A percentile compares a stretch with the other conserved stretches of the same genome.
Conservation (phyloP, 495 filamentous ascomycete genomes). For the Penicillium bovifimosum region DNA sequence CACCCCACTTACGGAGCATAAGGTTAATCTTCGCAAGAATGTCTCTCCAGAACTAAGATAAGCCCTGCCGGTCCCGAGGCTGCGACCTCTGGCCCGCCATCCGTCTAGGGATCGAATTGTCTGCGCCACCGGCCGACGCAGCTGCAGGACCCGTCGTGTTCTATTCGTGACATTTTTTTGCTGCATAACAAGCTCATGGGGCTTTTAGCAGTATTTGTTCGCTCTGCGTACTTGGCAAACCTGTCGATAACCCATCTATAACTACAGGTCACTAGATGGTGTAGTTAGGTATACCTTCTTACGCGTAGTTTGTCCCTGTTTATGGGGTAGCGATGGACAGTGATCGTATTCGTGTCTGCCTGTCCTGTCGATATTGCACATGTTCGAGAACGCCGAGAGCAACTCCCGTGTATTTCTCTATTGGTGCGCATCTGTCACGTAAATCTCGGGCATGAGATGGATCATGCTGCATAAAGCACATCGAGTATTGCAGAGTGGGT, state of each 20-base stretch:
- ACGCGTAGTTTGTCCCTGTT: not conserved
- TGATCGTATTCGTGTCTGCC: no score
- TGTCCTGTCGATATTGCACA: not conserved
- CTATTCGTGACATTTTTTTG: constrained; percentile 16
- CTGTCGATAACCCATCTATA: no score
- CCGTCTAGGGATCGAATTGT: constrained; percentile 25
- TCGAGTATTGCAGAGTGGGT: constrained; percentile 2
- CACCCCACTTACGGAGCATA: constrained; percentile 16
- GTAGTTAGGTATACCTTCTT: not conserved
- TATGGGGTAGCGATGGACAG: no score
- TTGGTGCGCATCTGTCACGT: not conserved
- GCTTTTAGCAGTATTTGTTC: not conserved
- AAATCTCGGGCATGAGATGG: constrained; percentile 5
- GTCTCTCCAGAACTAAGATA: constrained; percentile 20
- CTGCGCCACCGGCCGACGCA: constrained; percentile 23
- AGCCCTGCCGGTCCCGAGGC: constrained; percentile 25
- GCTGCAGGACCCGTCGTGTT: constrained; percentile 12
- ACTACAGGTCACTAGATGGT: no score
- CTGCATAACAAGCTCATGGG: constrained; percentile 12
- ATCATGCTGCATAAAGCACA: constrained; percentile 6
- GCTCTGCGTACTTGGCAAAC: not conserved
- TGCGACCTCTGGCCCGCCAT: constrained; percentile 23
- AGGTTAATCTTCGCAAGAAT: constrained; percentile 20
- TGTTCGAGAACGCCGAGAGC: not conserved
- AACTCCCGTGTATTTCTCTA: not conserved